A percentile compares a stretch with the other conserved stretches of the same genome.
phyloP scores from a whole-genome alignment of 257 asterid species.

The Nicotiana undulata region DNA sequence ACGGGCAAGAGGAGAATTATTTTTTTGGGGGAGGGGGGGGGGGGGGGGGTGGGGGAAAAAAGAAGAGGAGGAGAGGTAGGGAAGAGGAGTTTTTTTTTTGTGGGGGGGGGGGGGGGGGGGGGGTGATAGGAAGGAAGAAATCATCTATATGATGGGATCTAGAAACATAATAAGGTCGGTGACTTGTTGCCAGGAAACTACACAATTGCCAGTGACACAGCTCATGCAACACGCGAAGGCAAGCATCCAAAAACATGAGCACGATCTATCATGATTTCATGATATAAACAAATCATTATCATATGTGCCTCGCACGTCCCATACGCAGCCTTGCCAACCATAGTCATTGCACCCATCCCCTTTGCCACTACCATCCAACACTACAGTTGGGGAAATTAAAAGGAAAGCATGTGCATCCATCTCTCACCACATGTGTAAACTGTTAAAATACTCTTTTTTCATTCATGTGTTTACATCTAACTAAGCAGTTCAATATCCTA shows the following conservation, averaged over 20 bases:
- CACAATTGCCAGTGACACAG: constrained; percentile 1
- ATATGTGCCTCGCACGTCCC: constrained; percentile 1
- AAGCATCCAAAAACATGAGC: constrained; percentile 5
- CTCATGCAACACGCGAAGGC: neutral
- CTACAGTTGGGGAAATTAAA: neutral
- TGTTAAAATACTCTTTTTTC: neutral
- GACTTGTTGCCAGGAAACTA: constrained; percentile 6
- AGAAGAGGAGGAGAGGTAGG: too few species aligned
- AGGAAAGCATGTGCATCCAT: constrained; percentile 1
- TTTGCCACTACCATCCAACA: neutral
- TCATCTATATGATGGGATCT: neutral
- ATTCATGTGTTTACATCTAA: neutral
- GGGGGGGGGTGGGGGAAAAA: neutral
- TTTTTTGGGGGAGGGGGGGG: too few species aligned
- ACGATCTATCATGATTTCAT: neutral
- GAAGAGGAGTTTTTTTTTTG: too few species aligned
- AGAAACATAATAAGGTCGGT: neutral
- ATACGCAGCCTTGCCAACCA: neutral
- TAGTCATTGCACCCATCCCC: constrained; percentile 3
- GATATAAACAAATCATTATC: neutral
- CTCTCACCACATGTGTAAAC: neutral
- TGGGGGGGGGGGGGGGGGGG: too few species aligned
- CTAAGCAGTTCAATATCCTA: neutral
- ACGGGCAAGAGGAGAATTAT: neutral
- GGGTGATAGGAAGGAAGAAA: neutral